phyloP scores from a whole-genome alignment of 257 asterid genomes.

The Linderniella brevidens region DNA sequence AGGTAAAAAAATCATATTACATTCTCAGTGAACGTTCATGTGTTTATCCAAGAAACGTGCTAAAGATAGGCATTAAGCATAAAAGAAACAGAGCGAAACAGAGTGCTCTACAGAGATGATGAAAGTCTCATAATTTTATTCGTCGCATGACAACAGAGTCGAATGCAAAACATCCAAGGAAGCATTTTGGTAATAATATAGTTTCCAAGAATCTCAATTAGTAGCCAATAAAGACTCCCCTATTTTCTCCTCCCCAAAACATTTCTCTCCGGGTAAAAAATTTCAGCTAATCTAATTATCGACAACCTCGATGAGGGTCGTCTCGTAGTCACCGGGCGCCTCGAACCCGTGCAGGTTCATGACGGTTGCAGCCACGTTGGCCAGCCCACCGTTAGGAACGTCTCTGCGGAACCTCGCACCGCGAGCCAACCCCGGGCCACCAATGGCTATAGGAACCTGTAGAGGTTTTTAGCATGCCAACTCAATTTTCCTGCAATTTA shows the following conservation, averaged over 20 bases:
- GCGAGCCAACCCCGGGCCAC: constrained; percentile 77
- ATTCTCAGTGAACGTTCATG: not conserved
- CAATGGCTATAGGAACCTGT: constrained; percentile 88
- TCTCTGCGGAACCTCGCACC: constrained; percentile 80
- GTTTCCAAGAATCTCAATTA: not conserved
- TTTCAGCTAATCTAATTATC: constrained; percentile 22
- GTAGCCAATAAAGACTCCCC: not conserved
- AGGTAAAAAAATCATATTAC: constrained; percentile 11
- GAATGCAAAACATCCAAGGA: no score
- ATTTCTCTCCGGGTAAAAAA: not conserved
- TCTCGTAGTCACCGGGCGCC: constrained; percentile 83
- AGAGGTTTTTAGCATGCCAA: no score
- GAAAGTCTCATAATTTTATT: no score
- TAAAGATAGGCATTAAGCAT: no score
- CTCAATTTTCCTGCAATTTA: no score
- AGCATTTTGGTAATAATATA: no score
- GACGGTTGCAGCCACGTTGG: constrained; percentile 89
- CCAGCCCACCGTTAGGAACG: constrained; percentile 71
- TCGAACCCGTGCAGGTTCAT: constrained; percentile 79
- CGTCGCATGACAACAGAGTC: no score
- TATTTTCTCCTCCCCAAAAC: not conserved
- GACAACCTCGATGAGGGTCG: constrained; percentile 74
- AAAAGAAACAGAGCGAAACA: no score
- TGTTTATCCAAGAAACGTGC: no score
- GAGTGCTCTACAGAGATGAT: no score